Conservation (phyloP, 2,329 filamentous ascomycete genomes). For the Gaeumannomyces sp. region DNA sequence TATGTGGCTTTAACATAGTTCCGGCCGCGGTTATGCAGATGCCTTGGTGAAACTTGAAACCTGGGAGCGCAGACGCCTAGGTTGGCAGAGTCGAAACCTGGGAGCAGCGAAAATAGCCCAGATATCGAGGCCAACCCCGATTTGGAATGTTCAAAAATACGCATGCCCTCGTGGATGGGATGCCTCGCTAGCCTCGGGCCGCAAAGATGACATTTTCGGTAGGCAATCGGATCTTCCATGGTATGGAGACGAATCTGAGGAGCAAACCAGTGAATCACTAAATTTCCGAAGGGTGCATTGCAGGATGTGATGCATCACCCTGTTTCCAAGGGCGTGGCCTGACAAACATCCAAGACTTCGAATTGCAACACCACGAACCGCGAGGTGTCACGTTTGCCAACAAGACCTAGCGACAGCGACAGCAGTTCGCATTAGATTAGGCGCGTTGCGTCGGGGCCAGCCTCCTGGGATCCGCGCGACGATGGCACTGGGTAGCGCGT, state of each 20-base stretch:
- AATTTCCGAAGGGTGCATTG: not conserved
- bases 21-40: not conserved
- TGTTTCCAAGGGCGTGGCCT: not conserved
- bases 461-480: too few species aligned
- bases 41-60: too few species aligned
- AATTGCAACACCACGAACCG: not conserved
- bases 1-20: not conserved
- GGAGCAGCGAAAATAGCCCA: not conserved
- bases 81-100: too few species aligned
- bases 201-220: too few species aligned
- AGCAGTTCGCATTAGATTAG: not conserved
- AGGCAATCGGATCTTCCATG: not conserved
- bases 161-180: not conserved
- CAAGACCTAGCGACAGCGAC: not conserved
- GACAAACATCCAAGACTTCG: not conserved
- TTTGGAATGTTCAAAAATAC: not conserved
- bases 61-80: too few species aligned
- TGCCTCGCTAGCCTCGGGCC: not conserved
- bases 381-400: not conserved
- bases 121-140: not conserved
- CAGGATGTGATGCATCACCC: not conserved
- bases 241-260: not conserved
- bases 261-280: not conserved
- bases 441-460: too few species aligned
- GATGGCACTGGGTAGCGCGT: too few species aligned